A percentile compares a stretch with the other conserved stretches of the same genome.
phyloP scores from a whole-genome alignment of 805 yeast genomes.

The Yamadazyma akitaensis region DNA sequence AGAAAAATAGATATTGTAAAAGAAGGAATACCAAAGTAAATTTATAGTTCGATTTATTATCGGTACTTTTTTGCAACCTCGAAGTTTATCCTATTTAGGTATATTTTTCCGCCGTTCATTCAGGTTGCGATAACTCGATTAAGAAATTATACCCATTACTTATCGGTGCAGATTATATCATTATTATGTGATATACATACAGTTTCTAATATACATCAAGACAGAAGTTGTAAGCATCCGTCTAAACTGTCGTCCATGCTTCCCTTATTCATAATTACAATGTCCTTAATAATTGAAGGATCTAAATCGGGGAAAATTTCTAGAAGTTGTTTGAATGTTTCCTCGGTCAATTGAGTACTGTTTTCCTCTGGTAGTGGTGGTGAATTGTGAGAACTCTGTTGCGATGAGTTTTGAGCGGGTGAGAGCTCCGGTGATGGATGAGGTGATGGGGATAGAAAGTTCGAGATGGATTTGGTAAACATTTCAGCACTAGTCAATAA shows the following conservation, averaged over 20 bases:
- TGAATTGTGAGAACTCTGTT: background rate
- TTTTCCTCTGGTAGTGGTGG: background rate
- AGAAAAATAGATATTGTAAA: background rate
- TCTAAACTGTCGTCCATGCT: constrained; percentile 74
- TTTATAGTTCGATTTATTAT: background rate
- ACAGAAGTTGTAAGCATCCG: constrained; percentile 38
- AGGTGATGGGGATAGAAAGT: constrained; percentile 38
- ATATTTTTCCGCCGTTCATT: constrained; percentile 2
- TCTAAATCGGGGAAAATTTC: constrained; percentile 80
- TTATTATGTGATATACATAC: too few relatives aligned
- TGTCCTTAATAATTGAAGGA: constrained; percentile 63
- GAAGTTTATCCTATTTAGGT: constrained; percentile 8
- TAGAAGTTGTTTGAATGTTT: constrained; percentile 44
- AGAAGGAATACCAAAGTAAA: background rate
- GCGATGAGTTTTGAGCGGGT: constrained; percentile 3
- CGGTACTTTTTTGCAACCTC: background rate
- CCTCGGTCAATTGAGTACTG: constrained; percentile 7
- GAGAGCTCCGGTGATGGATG: constrained; percentile 16
- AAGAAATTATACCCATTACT: background rate
- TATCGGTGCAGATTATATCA: background rate
- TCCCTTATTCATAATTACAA: constrained; percentile 61
- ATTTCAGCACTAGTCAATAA: constrained; percentile 47
- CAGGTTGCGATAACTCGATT: background rate
- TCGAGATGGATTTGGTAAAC: constrained; percentile 47
- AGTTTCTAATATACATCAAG: background rate